These are phyloP conservation scores for Pleurotus platypus DNA, from an alignment of 768 basidiomycete genomes.

Conservation along the genomic window DNA sequence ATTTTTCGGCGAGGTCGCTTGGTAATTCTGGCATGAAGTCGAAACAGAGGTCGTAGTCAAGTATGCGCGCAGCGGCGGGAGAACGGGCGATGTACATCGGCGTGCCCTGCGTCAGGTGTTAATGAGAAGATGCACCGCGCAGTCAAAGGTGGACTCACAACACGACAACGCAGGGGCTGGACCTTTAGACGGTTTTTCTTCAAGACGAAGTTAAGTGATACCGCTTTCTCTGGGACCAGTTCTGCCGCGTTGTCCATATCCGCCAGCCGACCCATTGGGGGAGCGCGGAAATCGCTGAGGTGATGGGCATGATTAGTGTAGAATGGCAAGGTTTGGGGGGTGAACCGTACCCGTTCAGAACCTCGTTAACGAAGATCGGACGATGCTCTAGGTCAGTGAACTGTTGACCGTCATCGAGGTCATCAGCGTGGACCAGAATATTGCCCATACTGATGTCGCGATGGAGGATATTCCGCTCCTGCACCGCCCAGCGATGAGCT, in stretches of 20 bases:
- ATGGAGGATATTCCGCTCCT: background rate
- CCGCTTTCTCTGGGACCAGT: too few relatives aligned
- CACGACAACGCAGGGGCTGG: background rate
- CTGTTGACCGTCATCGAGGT: background rate
- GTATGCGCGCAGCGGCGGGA: too few relatives aligned
- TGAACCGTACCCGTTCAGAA: background rate
- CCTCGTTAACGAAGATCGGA: constrained; percentile 3
- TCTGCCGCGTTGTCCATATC: too few relatives aligned
- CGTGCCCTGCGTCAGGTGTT: background rate
- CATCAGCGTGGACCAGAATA: background rate
- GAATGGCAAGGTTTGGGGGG: background rate
- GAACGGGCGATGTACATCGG: background rate
- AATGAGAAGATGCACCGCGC: too few relatives aligned
- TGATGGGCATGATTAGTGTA: background rate
- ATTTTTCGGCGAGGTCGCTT: background rate
- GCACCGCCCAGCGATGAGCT: constrained; percentile 2
- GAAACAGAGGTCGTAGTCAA: background rate
- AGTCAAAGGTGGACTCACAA: background rate
- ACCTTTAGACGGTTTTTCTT: background rate
- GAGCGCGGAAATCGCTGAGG: too few relatives aligned
- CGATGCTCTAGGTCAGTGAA: background rate
- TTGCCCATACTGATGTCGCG: constrained; percentile 1
- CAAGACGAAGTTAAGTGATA: too few relatives aligned
- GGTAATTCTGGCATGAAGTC: background rate
- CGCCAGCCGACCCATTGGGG: too few relatives aligned